Conservation (phyloP, 306 rosid genomes). For the Citrullus amarus region DNA sequence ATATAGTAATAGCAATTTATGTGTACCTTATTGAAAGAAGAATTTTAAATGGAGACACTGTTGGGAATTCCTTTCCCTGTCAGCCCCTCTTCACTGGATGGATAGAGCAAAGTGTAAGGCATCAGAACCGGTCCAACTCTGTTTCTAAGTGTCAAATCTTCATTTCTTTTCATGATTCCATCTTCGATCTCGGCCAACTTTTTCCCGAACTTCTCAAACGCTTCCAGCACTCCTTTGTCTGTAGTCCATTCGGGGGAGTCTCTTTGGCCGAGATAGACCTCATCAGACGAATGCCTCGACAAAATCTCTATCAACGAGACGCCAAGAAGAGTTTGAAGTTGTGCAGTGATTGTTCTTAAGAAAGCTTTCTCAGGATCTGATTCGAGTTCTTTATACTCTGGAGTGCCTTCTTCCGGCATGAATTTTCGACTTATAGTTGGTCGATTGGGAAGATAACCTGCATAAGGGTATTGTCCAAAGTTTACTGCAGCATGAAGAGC, state of each 20-base stretch:
- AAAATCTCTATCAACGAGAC: slow-evolving; percentile 45
- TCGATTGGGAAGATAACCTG: slow-evolving; percentile 55
- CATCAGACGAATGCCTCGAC: slow-evolving; percentile 28
- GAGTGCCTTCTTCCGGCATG: slow-evolving; percentile 48
- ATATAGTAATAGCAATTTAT: not conserved
- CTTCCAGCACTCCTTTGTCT: slow-evolving; percentile 31
- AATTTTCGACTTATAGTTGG: slow-evolving; percentile 40
- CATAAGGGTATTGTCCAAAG: slow-evolving; percentile 29
- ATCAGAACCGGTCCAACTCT: slow-evolving; percentile 49
- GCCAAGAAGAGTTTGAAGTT: slow-evolving; percentile 14
- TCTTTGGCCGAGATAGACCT: slow-evolving; percentile 3
- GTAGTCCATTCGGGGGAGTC: slow-evolving; percentile 51
- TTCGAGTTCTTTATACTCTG: slow-evolving; percentile 39
- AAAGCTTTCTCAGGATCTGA: slow-evolving; percentile 14
- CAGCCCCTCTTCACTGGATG: slow-evolving; percentile 46
- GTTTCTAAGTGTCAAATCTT: slow-evolving; percentile 36
- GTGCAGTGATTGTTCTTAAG: slow-evolving; percentile 43
- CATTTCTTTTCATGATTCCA: slow-evolving; percentile 30
- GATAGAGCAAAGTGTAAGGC: slow-evolving; percentile 66
- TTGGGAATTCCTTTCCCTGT: slow-evolving; percentile 81
- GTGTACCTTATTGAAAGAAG: not conserved
- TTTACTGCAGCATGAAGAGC: slow-evolving; percentile 4
- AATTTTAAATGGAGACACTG: slow-evolving; percentile 52
- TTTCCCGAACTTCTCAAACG: slow-evolving; percentile 21
- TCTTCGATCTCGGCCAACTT: slow-evolving; percentile 36